These are phyloP conservation scores for Penicillium atrosanguineum DNA, from an alignment of 495 filamentous ascomycete genomes.

Conservation along the genomic window DNA sequence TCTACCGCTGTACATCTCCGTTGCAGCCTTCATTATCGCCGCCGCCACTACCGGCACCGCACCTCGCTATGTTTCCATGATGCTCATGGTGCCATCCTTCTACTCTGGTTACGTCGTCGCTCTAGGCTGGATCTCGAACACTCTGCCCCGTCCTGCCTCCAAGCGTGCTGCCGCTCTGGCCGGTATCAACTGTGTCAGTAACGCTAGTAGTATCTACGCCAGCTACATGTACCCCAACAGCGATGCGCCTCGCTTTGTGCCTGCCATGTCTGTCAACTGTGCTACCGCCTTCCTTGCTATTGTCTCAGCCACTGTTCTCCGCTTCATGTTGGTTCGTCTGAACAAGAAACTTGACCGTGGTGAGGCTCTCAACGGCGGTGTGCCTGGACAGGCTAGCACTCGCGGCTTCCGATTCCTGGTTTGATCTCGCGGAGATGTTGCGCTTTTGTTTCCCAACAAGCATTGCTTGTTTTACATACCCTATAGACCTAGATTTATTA, in stretches of 20 bases:
- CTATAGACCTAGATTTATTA: constrained; percentile 2
- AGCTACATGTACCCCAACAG: constrained; percentile 66
- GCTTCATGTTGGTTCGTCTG: constrained; percentile 62
- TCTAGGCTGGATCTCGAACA: constrained; percentile 77
- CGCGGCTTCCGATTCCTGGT: constrained; percentile 63
- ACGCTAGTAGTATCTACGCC: constrained; percentile 67
- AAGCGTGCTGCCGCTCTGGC: constrained; percentile 83
- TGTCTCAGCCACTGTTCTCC: constrained; percentile 58
- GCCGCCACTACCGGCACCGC: constrained; percentile 62
- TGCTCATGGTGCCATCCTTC: constrained; percentile 66
- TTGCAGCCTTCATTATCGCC: constrained; percentile 73
- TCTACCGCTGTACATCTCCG: constrained; percentile 63
- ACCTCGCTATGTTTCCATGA: constrained; percentile 77
- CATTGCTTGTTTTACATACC: background rate
- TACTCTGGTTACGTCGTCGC: constrained; percentile 66
- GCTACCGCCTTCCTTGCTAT: constrained; percentile 66
- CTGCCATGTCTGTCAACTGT: constrained; percentile 76
- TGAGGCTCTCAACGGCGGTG: constrained; percentile 37
- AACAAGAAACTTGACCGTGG: constrained; percentile 70
- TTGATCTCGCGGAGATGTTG: constrained; percentile 3
- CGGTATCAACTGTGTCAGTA: constrained; percentile 78
- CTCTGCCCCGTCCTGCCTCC: constrained; percentile 75
- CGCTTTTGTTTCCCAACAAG: background rate
- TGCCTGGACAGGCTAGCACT: constrained; percentile 52
- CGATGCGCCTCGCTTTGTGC: constrained; percentile 42